Evolutionary conservation across 139 green algal genomes (phyloP), one percentile per base, ranked within the genome.

Genomic region (Parachlorella kessleri): DNA sequence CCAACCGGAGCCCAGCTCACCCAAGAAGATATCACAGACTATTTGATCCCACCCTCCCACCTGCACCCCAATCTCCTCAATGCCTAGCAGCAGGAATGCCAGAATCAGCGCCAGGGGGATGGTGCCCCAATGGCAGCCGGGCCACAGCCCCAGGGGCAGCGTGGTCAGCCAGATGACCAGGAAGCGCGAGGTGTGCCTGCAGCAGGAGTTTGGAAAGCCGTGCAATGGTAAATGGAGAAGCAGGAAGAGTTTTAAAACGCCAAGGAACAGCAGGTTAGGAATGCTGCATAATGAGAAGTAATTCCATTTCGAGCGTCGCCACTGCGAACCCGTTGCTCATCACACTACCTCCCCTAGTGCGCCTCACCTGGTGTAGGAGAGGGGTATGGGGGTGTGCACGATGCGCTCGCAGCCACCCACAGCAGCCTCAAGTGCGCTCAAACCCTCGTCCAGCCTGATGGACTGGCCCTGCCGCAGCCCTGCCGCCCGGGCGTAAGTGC

Each of bases 121-220:
- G 39, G 83, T 89, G 32, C 75, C 75, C 69, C 75, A 88, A 28
- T 81, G 66, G 59, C 81, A 86, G 3, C 63, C 72, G 30, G 77
- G 39, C 83, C 83, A 94, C 75, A 98, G 84, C 1, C 88, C 87
- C 14, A 97, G 66, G 37, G 73, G 73, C 37, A 78, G 73, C 38
- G 63, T 32, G 39, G 59, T 71, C 30, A 79, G 73, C 38, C 39
- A 79, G 63, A 79, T 79, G n/a, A 79, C 70, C 67, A 96, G 77
- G 81, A 94, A 96, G 67, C 91, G 90, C 0, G 84, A 83, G 1
- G 90, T 95, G 81, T 95, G 90, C 54, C 72, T 78, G 28, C 33
- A 68, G 55, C n/a, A n/a, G n/a, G n/a, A n/a, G n/a, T n/a, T n/a
- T n/a, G n/a, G n/a, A n/a, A n/a, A 54, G 36, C 5, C 55, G 8